These are phyloP conservation scores for Jimgerdemannia lactiflua DNA, from an alignment of 192 early-diverging fungal genomes.

Conservation along the genomic window DNA sequence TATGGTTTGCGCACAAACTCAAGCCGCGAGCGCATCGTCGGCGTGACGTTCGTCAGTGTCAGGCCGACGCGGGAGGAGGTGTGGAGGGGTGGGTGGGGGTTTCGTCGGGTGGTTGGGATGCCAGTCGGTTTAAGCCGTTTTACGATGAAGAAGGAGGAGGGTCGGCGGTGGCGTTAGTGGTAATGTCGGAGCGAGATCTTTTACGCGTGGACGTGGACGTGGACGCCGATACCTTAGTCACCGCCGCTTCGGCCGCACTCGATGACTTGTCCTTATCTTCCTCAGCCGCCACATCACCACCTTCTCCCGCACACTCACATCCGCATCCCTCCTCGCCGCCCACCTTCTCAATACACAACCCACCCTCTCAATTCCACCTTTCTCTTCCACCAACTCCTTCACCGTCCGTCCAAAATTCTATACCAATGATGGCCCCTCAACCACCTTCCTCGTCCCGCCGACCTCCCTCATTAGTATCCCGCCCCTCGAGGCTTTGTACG, in stretches of 20 bases:
- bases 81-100: not conserved
- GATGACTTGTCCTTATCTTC: not conserved
- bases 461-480: no score
- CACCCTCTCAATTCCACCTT: not conserved
- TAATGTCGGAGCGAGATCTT: not conserved
- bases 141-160: not conserved
- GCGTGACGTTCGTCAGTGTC: slow-evolving; percentile 7
- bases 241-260: not conserved
- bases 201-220: not conserved
- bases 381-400: not conserved
- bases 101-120: not conserved
- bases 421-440: not conserved
- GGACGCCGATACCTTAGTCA: no score
- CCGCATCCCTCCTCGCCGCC: not conserved
- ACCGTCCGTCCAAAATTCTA: not conserved
- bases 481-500: no score
- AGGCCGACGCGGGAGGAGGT: slow-evolving; percentile 20
- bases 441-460: not conserved
- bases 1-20: slow-evolving; percentile 17
- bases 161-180: not conserved
- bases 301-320: not conserved
- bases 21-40: slow-evolving; percentile 1
- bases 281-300: not conserved
- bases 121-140: not conserved
- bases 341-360: not conserved